Base-by-base conservation (phyloP, 441 rosid species). In the Pelargonium fulgidum region DNA sequence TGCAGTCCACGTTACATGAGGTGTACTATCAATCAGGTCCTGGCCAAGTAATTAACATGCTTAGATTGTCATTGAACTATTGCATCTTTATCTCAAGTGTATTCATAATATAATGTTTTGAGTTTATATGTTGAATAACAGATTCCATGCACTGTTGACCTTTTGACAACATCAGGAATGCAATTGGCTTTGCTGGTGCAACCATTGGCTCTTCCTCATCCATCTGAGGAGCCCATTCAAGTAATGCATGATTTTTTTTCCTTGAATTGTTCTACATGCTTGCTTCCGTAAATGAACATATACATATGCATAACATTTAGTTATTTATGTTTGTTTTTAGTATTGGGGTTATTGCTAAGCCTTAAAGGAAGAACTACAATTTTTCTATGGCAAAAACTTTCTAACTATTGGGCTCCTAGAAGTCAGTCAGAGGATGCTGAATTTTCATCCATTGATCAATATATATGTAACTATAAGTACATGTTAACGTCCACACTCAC, bases 1-100 rank as follows among this genome's bases (percentile, higher is more conserved):
- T 84, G 87, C 71, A 85, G 89, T 77, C 89, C 89, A 45, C 85
- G 85, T 48, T 81, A 74, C 77, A 82, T 84, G 82, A 82, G 89
- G 79, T 85, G 86, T 75, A 84, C 85, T 39, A 79, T 85, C 68
- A 82, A 79, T 75, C 85, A 84, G 87, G 89, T 85, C 66, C 14
- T 56, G 59, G 8, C 59, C 22, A 26, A 44, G 24, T 66, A 75
- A 65, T 44, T n/a, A 16, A 26, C 61, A 54, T 48, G 41, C 66
- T 24, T 16, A 16, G 24, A 22, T 11, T 17, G 14, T 9, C 1
- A 4, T 29, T 64, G 13, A 14, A n/a, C 7, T 20, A 29, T 48
- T 2, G 13, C 20, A 52, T 41, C 56, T 39, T 24, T 29, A 16
- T 67, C 19, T 42, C 39, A 41, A 11, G 14, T 4, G 45, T 44